A percentile compares a stretch with the other conserved stretches of the same genome.
Conservation (phyloP, 192 early-diverging fungal species). For the Phlyctochytrium planicorne region DNA sequence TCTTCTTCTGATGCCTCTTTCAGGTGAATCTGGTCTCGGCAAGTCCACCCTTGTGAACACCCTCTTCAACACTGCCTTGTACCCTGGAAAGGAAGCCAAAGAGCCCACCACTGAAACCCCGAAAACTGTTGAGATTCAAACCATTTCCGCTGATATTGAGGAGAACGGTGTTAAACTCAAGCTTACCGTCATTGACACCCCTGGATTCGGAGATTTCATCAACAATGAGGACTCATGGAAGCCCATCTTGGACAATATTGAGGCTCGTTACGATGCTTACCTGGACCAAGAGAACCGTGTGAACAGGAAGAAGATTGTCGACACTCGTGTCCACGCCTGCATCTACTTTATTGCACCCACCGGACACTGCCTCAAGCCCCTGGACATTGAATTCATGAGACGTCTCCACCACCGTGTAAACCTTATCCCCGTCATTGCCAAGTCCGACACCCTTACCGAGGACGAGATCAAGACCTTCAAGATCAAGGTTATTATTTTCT, state of each 20-base stretch:
- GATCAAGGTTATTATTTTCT: conserved; percentile 29
- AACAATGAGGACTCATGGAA: conserved; percentile 80
- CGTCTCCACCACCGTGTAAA: conserved; percentile 91
- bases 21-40: conserved; percentile 60
- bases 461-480: conserved; percentile 93
- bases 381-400: conserved; percentile 98
- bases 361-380: conserved; percentile 84
- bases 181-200: conserved; percentile 96
- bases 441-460: conserved; percentile 96
- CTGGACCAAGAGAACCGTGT: conserved; percentile 79
- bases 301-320: conserved; percentile 55
- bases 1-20: neutral
- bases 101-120: conserved; percentile 66
- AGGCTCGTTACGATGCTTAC: conserved; percentile 90
- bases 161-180: conserved; percentile 98
- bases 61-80: conserved; percentile 71
- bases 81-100: conserved; percentile 77
- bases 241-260: conserved; percentile 92
- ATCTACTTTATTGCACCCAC: conserved; percentile 98
- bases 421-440: conserved; percentile 97
- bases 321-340: conserved; percentile 87
- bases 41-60: conserved; percentile 68
- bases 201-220: conserved; percentile 73
- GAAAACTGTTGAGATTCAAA: conserved; percentile 60
- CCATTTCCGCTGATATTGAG: conserved; percentile 45